Conservation (phyloP, 768 basidiomycete genomes). For the Cystobasidium ongulense region DNA sequence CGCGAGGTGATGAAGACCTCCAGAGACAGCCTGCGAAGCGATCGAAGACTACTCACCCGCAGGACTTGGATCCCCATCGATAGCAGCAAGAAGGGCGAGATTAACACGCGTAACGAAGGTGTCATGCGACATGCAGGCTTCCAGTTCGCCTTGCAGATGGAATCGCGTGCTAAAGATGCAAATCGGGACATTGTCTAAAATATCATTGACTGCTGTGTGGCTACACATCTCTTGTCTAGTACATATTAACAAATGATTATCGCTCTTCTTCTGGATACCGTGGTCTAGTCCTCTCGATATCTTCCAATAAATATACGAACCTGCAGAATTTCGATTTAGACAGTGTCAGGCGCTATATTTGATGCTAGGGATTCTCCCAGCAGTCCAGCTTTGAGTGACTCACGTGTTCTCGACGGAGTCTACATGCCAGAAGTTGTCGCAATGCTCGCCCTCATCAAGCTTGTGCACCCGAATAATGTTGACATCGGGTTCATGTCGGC, state of each 20-base stretch:
- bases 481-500: slow-evolving; percentile 48
- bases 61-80: too few species aligned
- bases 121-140: too few species aligned
- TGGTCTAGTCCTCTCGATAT: slow-evolving; percentile 48
- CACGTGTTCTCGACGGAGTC: slow-evolving; percentile 51
- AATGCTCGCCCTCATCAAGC: slow-evolving; percentile 48
- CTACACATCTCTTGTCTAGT: background rate
- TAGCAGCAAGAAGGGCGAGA: too few species aligned
- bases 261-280: slow-evolving; percentile 45
- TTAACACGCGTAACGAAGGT: too few species aligned
- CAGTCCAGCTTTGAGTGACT: slow-evolving; percentile 44
- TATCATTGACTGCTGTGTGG: background rate
- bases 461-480: slow-evolving; percentile 49
- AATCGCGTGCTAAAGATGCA: too few species aligned
- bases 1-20: too few species aligned
- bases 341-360: background rate
- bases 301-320: slow-evolving; percentile 45
- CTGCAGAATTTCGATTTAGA: background rate
- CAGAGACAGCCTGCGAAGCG: too few species aligned
- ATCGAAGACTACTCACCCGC: too few species aligned
- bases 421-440: slow-evolving; percentile 48
- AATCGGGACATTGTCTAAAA: too few species aligned
- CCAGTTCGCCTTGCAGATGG: too few species aligned
- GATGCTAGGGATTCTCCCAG: slow-evolving; percentile 31
- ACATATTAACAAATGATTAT: background rate